phyloP scores from a whole-genome alignment of 345 rosid genomes.

The Boechera retrofracta region DNA sequence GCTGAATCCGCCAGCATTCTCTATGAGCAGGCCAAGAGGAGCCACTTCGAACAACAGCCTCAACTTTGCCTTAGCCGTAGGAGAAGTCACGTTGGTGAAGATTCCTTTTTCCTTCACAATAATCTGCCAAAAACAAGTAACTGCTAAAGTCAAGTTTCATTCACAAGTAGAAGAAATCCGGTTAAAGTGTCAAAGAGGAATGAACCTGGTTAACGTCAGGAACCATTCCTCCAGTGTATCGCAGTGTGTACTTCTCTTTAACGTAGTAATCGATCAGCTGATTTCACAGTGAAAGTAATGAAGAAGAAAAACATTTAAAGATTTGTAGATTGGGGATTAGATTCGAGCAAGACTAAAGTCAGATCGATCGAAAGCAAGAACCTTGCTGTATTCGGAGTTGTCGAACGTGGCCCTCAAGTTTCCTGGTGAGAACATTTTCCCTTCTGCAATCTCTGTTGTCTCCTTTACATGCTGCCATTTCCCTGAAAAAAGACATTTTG shows the following conservation, averaged over 20 bases:
- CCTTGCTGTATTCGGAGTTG: conserved; percentile 84
- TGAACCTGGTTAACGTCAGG: conserved; percentile 94
- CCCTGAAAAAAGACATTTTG: conserved; percentile 51
- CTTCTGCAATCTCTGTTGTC: conserved; percentile 82
- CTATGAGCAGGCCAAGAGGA: conserved; percentile 78
- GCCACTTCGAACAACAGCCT: conserved; percentile 93
- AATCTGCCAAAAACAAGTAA: conserved; percentile 49
- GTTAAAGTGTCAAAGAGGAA: not conserved
- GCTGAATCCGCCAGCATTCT: conserved; percentile 92
- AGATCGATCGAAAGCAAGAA: conserved; percentile 25
- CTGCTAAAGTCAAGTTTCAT: not conserved
- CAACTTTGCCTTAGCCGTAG: conserved; percentile 90
- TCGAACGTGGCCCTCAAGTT: conserved; percentile 95
- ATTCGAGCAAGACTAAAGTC: not conserved
- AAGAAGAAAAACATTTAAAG: conserved; percentile 20
- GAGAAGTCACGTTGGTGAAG: conserved; percentile 90
- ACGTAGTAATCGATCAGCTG: conserved; percentile 90
- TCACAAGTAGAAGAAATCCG: not conserved
- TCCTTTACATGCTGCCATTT: conserved; percentile 98
- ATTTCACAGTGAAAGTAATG: conserved; percentile 1
- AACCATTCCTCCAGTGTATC: conserved; percentile 99
- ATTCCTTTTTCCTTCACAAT: conserved; percentile 96
- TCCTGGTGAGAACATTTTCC: conserved; percentile 96
- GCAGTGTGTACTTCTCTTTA: conserved; percentile 88
- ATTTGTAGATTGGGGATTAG: not conserved